Base-by-base conservation (phyloP, 805 yeast genomes). In the Kurtzmaniella fragi region DNA sequence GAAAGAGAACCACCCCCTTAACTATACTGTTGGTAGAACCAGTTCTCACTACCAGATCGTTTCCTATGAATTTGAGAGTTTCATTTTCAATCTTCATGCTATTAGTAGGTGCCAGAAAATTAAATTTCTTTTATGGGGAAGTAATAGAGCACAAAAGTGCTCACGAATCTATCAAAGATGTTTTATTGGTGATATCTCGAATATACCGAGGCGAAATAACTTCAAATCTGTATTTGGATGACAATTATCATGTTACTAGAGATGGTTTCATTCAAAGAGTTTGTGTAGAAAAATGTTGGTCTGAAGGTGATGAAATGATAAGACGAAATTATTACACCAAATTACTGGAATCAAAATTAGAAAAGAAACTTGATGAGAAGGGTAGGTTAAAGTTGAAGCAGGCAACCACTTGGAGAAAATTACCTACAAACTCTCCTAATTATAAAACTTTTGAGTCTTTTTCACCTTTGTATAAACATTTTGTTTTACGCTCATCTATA, bases 211-310 rank as follows among this genome's bases (percentile, higher is more conserved):
- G 47, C 47, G 13, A 49, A 52, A 31, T 47, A 57, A 15, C 41
- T 15, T 12, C 30, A 25, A 4, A 16, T 33, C 17, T 15, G 32
- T 28, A 31, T 25, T 12, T 16, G 11, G 20, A 17, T 4, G 25
- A 17, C 2, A 23, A 32, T 16, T 50, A 50, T 28, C 16, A 30
- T 11, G 45, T 34, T 17, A 14, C 5, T 31, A 16, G 12, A 8
- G n/a, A 5, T 15, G 13, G 23, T 31, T 11, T 15, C 17, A 15
- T 28, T 8, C 14, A 16, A 15, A 33, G 10, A 28, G 45, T 53
- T 4, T 43, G 53, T 9, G 38, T 54, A 16, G 61, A 55, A 35
- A 54, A 59, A 37, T 55, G 59, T 17, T 61, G 67, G 67, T 56
- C 64, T 2, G 48, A 57, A 11, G 42, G 53, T 2, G 64, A 61